Base-by-base conservation (phyloP, 208 protist species). In the Crithidia thermophila region DNA sequence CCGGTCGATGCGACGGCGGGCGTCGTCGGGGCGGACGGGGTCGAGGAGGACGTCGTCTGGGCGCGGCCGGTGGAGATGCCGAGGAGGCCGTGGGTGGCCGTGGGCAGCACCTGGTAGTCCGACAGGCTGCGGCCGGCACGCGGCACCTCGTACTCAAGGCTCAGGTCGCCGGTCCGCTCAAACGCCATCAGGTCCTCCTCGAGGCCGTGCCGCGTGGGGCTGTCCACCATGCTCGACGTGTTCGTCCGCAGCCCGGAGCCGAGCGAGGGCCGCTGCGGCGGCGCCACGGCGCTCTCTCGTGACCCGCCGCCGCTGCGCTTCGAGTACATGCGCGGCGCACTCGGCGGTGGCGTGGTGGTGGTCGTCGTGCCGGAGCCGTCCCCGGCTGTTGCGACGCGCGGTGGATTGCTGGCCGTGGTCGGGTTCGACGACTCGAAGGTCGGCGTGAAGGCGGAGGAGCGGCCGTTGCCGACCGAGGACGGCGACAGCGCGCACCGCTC, bases 281-380 rank as follows among this genome's bases (percentile, higher is more conserved):
- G 55, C 23, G 36, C n/a, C n/a, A n/a, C n/a, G n/a, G n/a, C 27
- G 39, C 55, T 61, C 3, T 61, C 55, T 4, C 55, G 55, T 25
- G 55, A 27, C 6, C 52, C 52, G 30, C 52, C 52, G n/a, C n/a
- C n/a, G 39, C 25, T 49, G 4, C 55, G 39, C 55, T 33, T 46
- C 27, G 55, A 61, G 55, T 61, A 61, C 9, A 36, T 61, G 9
- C 55, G 55, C 40, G 55, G 55, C 18, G 55, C 55, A 23, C 36
- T 61, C 4, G 55, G 55, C 27, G 55, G 55, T 16, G 55, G 55
- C 13, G 55, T 46, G 7, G 25, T 33, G 5, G 33, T 36, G n/a
- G 14, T 2, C 5, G n/a, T n/a, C n/a, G n/a, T n/a, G n/a, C n/a
- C n/a, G n/a, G n/a, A n/a, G n/a, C n/a, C n/a, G n/a, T n/a, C n/a